A percentile compares a stretch with the other conserved stretches of the same genome.
Evolutionary conservation across 1,284 basidiomycete species (phyloP).

Genomic region (Tilletia walkeri): DNA sequence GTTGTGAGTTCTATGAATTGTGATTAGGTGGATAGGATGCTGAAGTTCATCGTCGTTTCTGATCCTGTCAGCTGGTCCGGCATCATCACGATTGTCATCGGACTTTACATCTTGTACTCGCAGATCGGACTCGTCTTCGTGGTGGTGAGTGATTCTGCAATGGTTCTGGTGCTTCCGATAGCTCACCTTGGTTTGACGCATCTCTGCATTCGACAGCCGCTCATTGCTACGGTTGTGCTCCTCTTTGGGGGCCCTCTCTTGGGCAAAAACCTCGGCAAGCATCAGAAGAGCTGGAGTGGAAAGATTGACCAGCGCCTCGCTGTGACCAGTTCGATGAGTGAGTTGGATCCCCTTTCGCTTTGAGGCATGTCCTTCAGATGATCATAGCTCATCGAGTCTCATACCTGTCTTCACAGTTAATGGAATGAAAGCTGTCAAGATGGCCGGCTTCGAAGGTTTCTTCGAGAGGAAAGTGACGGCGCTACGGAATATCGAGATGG

Average conservation of each 20-base stretch:
- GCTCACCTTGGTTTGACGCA: neutral
- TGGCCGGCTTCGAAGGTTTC: conserved; percentile 45
- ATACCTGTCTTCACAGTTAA: conserved; percentile 16
- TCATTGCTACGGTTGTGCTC: conserved; percentile 33
- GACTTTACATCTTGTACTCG: conserved; percentile 39
- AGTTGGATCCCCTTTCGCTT: neutral
- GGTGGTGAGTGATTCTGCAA: conserved; percentile 18
- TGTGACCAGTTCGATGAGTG: conserved; percentile 24
- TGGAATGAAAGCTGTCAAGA: conserved; percentile 49
- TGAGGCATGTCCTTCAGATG: no score
- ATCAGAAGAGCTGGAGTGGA: conserved; percentile 38
- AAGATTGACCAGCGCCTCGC: conserved; percentile 43
- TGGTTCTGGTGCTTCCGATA: neutral
- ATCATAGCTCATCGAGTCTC: no score
- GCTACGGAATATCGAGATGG: conserved; percentile 33
- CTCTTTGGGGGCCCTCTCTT: conserved; percentile 32
- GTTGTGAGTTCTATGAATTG: conserved; percentile 18
- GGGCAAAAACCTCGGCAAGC: conserved; percentile 27
- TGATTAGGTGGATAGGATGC: no score
- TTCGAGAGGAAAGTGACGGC: conserved; percentile 32
- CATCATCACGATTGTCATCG: conserved; percentile 37
- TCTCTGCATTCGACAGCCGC: conserved; percentile 15
- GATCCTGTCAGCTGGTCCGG: conserved; percentile 29
- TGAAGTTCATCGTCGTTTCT: no score
- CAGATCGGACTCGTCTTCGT: conserved; percentile 41